Base-by-base conservation (phyloP, 495 filamentous ascomycete species). In the Penicillium herquei region DNA sequence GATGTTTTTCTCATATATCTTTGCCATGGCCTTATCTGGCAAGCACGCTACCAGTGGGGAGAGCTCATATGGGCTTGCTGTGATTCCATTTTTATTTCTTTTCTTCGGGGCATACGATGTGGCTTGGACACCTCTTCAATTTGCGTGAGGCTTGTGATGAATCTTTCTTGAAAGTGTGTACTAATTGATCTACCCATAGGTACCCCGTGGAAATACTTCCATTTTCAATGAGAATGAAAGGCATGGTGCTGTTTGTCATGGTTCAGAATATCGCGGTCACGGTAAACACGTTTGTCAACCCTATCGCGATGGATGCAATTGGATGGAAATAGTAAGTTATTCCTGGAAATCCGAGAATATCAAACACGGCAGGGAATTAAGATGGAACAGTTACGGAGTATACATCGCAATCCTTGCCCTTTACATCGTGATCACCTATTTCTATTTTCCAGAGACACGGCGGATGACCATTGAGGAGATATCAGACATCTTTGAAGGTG, bases 401-500 rank as follows among this genome's bases (percentile, higher is more conserved):
- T 86, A 86, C 68, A 77, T 86, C 63, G 74, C 75, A 37, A 63
- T 81, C 59, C 49, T 70, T 21, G 51, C 73, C 31, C 80, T 86
- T 51, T 89, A 87, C 46, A 42, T 85, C 51, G 52, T 54, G 40
- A 77, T 82, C 30, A 79, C 87, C 26, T 87, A 82, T 70, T 81
- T 85, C 73, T 80, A 82, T 72, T 87, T 84, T 59, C 78, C 86
- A 42, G 85, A 88, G 76, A 88, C 84, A 31, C 79, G 78, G 65
- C 81, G 34, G 17, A 39, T 26, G n/a, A 12, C 52, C 8, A 26
- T 54, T 12, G 52, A 54, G 33, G 42, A 48, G n/a, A 43, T 54
- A n/a, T 30, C 43, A 11, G 41, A 18, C 1, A 54, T 54, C n/a
- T 54, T 54, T 16, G 52, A 54, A 2, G 31, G n/a, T 8, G n/a